Percentiles rank a stretch among this genome's conserved stretches.
Conservation (phyloP, 176 grass and related monocot genomes). For the Bromus sterilis region DNA sequence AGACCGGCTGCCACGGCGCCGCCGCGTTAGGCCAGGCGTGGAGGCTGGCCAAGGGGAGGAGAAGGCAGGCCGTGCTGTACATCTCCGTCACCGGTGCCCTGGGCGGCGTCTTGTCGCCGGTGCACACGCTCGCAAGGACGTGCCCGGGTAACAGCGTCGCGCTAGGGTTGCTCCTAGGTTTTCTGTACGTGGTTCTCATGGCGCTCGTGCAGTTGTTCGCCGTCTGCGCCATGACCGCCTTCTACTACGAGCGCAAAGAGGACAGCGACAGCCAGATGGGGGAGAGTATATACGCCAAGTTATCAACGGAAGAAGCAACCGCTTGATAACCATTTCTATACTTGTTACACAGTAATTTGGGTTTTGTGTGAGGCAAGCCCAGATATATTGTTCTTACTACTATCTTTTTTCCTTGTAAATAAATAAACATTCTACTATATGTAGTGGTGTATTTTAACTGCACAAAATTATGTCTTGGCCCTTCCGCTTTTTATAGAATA, state of each 20-base stretch:
- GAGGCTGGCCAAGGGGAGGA: not conserved
- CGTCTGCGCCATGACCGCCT: not conserved
- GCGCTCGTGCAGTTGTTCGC: not conserved
- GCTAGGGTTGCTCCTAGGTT: not conserved
- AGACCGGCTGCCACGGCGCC: not conserved
- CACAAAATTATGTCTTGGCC: too few relatives aligned
- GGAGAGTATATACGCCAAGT: not conserved
- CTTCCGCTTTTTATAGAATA: too few relatives aligned
- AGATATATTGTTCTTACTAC: too few relatives aligned
- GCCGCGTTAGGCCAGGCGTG: not conserved
- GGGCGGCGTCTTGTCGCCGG: not conserved
- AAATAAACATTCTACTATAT: too few relatives aligned
- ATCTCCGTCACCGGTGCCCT: not conserved
- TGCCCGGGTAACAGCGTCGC: not conserved
- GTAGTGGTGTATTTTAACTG: too few relatives aligned
- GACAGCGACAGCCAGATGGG: not conserved
- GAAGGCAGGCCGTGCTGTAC: not conserved
- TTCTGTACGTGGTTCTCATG: not conserved
- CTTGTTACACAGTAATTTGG: too few relatives aligned
- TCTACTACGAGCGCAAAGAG: constrained; percentile 13
- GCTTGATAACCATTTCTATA: too few relatives aligned
- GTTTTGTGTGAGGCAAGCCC: too few relatives aligned
- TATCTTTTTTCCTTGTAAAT: too few relatives aligned
- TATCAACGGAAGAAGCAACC: not conserved
- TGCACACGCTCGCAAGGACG: not conserved